phyloP scores from a whole-genome alignment of 306 rosid species.

The Bauhinia variegata region DNA sequence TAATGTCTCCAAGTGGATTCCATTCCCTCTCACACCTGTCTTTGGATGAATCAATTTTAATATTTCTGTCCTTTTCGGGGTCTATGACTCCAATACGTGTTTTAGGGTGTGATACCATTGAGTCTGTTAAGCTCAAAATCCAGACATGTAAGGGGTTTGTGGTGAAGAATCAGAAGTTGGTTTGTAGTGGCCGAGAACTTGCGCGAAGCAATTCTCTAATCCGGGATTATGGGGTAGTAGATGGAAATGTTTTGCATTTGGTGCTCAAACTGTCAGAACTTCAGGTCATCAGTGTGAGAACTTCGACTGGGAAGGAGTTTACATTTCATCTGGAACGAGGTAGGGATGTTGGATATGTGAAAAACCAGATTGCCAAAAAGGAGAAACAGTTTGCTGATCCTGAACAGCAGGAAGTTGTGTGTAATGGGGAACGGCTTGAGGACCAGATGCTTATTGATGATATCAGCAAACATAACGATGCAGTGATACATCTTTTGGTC shows the following conservation, averaged over 20 bases:
- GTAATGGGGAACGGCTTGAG: conserved; percentile 73
- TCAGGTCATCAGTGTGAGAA: conserved; percentile 70
- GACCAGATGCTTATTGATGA: conserved; percentile 82
- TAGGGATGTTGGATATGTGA: conserved; percentile 78
- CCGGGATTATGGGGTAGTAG: conserved; percentile 76
- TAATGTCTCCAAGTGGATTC: conserved; percentile 41
- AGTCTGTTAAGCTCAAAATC: conserved; percentile 80
- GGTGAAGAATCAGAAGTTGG: conserved; percentile 79
- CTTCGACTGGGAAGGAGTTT: conserved; percentile 67
- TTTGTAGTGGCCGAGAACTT: conserved; percentile 88
- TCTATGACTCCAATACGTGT: conserved; percentile 69
- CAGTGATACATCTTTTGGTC: conserved; percentile 69
- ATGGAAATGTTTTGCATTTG: conserved; percentile 89
- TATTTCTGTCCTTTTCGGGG: conserved; percentile 63
- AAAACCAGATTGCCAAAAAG: conserved; percentile 70
- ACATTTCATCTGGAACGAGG: conserved; percentile 76
- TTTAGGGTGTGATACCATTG: conserved; percentile 75
- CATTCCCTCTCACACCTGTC: conserved; percentile 44
- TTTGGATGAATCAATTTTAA: conserved; percentile 57
- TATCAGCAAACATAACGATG: conserved; percentile 69
- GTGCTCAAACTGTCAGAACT: conserved; percentile 81
- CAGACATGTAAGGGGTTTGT: conserved; percentile 72
- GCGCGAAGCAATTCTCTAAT: conserved; percentile 76
- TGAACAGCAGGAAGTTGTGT: conserved; percentile 80
- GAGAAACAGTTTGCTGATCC: conserved; percentile 67